Conservation (phyloP, 345 rosid genomes). For the Cochlearia excelsa region DNA sequence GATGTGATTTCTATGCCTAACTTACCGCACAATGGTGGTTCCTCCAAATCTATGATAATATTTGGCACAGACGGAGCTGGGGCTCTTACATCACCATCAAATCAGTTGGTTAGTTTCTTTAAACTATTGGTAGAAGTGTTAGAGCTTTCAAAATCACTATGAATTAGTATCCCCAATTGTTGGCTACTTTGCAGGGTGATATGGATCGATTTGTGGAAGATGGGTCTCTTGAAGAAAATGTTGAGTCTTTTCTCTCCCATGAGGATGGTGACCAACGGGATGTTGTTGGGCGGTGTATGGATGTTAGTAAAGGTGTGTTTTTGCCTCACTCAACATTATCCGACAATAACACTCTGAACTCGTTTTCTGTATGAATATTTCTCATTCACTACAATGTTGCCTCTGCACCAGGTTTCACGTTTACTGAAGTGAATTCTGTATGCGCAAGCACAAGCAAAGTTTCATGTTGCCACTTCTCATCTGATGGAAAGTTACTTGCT, state of each 20-base stretch:
- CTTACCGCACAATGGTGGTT: constrained; percentile 73
- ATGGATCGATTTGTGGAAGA: constrained; percentile 94
- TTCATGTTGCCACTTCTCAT: constrained; percentile 85
- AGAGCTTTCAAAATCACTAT: not conserved
- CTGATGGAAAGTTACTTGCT: constrained; percentile 93
- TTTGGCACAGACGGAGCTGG: constrained; percentile 72
- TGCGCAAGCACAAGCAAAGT: constrained; percentile 85
- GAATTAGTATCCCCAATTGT: not conserved
- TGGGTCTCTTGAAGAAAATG: constrained; percentile 91
- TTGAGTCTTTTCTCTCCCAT: constrained; percentile 91
- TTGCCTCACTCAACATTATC: constrained; percentile 4
- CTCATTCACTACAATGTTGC: constrained; percentile 22
- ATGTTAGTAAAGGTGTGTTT: constrained; percentile 52
- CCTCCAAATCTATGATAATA: constrained; percentile 81
- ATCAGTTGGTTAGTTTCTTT: constrained; percentile 74
- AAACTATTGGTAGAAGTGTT: constrained; percentile 9
- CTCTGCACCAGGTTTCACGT: constrained; percentile 56
- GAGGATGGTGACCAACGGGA: constrained; percentile 89
- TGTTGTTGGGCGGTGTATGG: constrained; percentile 74
- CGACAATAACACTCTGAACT: not conserved
- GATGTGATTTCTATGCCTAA: constrained; percentile 91
- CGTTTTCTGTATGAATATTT: not conserved
- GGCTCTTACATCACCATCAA: constrained; percentile 82
- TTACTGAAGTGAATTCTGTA: constrained; percentile 61
- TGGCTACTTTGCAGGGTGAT: constrained; percentile 68